Conservation (phyloP, 2,329 filamentous ascomycete species). For the Esteya vermicola region DNA sequence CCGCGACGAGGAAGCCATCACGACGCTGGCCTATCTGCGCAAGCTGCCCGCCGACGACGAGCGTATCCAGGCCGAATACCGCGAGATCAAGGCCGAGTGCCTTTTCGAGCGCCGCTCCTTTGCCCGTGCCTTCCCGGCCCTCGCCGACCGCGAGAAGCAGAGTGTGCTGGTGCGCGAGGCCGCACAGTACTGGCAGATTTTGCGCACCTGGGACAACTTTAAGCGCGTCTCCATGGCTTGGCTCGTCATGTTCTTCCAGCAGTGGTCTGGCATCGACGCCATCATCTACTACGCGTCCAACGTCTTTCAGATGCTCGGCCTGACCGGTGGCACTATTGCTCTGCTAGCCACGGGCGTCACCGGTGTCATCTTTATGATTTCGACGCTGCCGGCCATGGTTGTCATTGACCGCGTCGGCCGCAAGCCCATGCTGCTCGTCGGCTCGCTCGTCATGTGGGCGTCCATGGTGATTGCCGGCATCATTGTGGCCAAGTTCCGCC, state of each 20-base stretch:
- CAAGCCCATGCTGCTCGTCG: conserved; percentile 45
- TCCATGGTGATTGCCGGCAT: conserved; percentile 59
- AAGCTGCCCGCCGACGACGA: conserved; percentile 17
- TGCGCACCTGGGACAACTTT: conserved; percentile 33
- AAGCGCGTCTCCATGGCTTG: conserved; percentile 25
- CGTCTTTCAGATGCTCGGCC: conserved; percentile 49
- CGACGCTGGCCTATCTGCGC: conserved; percentile 15
- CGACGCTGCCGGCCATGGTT: conserved; percentile 34
- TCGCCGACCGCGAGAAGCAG: conserved; percentile 16
- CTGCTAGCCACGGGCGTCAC: conserved; percentile 50
- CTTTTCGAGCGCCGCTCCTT: conserved; percentile 27
- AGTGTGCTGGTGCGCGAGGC: conserved; percentile 28
- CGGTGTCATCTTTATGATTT: conserved; percentile 34
- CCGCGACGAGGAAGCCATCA: conserved; percentile 10
- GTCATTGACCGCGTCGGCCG: conserved; percentile 51
- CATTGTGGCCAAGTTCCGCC: conserved; percentile 48
- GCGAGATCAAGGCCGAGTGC: conserved; percentile 30
- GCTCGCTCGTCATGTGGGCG: conserved; percentile 53
- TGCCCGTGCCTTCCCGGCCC: conserved; percentile 27
- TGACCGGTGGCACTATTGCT: conserved; percentile 42
- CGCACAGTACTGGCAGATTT: conserved; percentile 33
- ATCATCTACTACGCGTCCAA: conserved; percentile 55
- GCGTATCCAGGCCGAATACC: conserved; percentile 26
- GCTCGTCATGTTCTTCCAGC: conserved; percentile 40
- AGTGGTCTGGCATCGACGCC: conserved; percentile 36